phyloP scores from a whole-genome alignment of 2,329 filamentous ascomycete species.

The Diaporthe vexans region DNA sequence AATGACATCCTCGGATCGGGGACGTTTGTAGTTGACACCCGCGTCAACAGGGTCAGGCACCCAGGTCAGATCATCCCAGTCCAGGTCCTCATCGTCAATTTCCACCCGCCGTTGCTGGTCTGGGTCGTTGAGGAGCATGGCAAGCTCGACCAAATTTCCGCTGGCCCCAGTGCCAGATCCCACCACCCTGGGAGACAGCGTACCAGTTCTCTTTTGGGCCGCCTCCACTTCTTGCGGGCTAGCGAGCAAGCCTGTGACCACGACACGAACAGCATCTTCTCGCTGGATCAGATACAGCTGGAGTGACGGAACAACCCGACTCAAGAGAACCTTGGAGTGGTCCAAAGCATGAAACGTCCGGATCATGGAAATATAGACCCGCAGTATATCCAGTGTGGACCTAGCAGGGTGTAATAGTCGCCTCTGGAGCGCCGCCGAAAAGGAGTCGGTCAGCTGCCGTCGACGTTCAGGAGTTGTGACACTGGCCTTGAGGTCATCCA shows the following conservation, averaged over 20 bases:
- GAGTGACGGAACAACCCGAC: constrained; percentile 79
- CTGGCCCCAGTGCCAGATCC: constrained; percentile 7
- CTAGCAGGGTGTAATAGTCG: constrained; percentile 81
- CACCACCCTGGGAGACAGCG: constrained; percentile 3
- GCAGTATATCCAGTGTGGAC: constrained; percentile 81
- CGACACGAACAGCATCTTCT: constrained; percentile 83
- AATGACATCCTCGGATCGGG: constrained; percentile 89
- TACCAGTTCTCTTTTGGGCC: constrained; percentile 41
- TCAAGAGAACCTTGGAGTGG: constrained; percentile 81
- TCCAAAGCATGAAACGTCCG: constrained; percentile 82
- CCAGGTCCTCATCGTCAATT: constrained; percentile 77
- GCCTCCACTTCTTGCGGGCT: constrained; percentile 65
- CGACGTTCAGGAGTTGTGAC: constrained; percentile 78
- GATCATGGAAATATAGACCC: constrained; percentile 85
- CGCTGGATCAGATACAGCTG: constrained; percentile 81
- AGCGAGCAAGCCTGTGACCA: constrained; percentile 80
- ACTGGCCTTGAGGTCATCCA: constrained; percentile 80
- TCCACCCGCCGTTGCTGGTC: constrained; percentile 66
- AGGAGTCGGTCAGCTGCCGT: constrained; percentile 77
- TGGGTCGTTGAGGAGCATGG: constrained; percentile 74
- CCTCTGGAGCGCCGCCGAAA: constrained; percentile 74
- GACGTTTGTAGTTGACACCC: constrained; percentile 90
- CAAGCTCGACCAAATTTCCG: constrained; percentile 75
- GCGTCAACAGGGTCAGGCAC: constrained; percentile 93
- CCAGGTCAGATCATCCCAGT: constrained; percentile 96